Evolutionary conservation across 2,329 filamentous ascomycete species (phyloP).

Genomic region (Phoma sp.): DNA sequence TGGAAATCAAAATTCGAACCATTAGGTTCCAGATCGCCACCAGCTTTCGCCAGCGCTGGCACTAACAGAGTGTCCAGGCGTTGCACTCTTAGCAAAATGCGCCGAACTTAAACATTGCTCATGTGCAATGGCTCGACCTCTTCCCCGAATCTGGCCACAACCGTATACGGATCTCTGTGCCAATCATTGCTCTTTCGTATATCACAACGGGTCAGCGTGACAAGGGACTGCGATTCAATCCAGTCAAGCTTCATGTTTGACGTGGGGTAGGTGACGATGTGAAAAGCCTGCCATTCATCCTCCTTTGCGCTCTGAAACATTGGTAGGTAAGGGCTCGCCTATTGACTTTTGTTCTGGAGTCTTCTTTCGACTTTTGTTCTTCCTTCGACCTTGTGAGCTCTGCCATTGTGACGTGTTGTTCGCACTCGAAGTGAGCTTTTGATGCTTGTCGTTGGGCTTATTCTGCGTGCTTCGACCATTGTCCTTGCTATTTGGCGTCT

Average conservation of each 20-base stretch:
- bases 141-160: no score
- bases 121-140: no score
- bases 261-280: no score
- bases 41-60: background rate
- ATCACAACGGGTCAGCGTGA: no score
- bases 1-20: background rate
- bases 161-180: no score
- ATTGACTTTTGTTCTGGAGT: conserved; percentile 36
- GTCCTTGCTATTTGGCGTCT: conserved; percentile 26
- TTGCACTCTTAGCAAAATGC: no score
- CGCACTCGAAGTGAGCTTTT: conserved; percentile 23
- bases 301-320: conserved; percentile 55
- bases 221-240: no score
- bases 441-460: conserved; percentile 35
- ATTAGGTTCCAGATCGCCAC: background rate
- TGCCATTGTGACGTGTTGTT: conserved; percentile 28
- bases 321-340: conserved; percentile 52
- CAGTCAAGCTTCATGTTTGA: no score
- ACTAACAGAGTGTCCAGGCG: background rate
- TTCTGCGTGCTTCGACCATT: conserved; percentile 35
- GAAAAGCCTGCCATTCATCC: conserved; percentile 34
- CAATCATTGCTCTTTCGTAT: no score
- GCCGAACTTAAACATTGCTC: no score
- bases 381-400: conserved; percentile 30
- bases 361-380: conserved; percentile 37